A percentile compares a stretch with the other conserved stretches of the same genome.
These are phyloP conservation scores for Hirschfeldia incana DNA, from an alignment of 345 rosid species.

Conservation along the genomic window DNA sequence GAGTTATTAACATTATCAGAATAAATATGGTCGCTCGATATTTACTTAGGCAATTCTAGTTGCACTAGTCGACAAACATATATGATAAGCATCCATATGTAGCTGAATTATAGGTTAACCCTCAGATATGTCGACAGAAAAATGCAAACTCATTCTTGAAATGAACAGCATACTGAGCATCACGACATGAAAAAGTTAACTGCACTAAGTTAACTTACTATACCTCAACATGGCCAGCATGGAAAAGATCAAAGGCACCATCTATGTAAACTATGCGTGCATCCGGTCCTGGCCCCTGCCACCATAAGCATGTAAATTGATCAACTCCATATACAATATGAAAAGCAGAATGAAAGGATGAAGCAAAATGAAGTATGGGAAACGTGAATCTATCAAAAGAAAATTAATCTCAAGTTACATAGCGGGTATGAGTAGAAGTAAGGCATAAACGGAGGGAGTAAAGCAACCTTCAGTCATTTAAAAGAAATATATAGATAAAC, in stretches of 20 bases:
- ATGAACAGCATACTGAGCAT: not conserved
- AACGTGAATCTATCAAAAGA: constrained; percentile 2
- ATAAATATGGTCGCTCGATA: not conserved
- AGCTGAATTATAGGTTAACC: not conserved
- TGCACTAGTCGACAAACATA: not conserved
- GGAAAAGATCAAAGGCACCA: constrained; percentile 98
- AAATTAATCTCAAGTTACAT: constrained; percentile 1
- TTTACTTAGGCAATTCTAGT: not conserved
- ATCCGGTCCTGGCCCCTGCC: constrained; percentile 87
- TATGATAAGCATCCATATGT: not conserved
- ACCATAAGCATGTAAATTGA: constrained; percentile 12
- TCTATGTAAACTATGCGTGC: constrained; percentile 85
- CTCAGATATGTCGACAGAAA: not conserved
- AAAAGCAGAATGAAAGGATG: not conserved
- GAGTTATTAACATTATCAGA: constrained; percentile 3
- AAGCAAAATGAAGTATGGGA: not conserved
- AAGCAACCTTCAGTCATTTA: constrained; percentile 1
- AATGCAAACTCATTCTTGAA: not conserved
- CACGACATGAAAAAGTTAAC: not conserved
- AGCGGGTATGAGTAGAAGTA: not conserved
- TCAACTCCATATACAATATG: constrained; percentile 13
- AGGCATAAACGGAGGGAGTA: not conserved
- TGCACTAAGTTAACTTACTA: constrained; percentile 10
- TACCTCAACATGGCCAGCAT: constrained; percentile 99
- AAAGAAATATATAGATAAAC: not conserved